Evolutionary conservation across 352 stramenopile species (phyloP), one percentile per base, ranked within the genome.

Genomic region (Phytophthora sojae): DNA sequence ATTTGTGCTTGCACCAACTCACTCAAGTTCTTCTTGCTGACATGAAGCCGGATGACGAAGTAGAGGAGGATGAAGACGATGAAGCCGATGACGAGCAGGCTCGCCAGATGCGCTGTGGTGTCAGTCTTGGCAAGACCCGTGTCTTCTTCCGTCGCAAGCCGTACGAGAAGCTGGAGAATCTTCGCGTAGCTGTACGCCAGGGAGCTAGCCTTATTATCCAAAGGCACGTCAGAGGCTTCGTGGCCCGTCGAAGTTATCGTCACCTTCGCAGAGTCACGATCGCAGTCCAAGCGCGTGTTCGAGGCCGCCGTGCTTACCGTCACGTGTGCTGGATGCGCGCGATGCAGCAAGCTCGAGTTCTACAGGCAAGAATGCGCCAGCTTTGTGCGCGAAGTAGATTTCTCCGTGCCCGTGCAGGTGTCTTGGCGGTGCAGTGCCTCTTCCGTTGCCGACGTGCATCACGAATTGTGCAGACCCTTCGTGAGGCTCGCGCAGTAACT

Each of bases 81-180:
- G 54, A 61, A n/a, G 32, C 72, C 2, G 75, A 79, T 3, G 61
- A 73, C n/a, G 76, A 82, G 17, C 42, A 72, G 25, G 56, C 42
- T 47, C 55, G 56, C 12, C 67, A 76, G 25, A 61, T 72, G 7
- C 70, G 69, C 6, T 79, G 72, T 26, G 84, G 83, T 32, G 85
- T 96, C 26, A 88, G 81, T 75, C 59, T 99, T 23, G 96, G 97
- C 67, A 87, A 89, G 49, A 98, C 94, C 2, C 97, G 96, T 44
- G 92, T 99, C 3, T 99, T 99, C 71, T 98, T 99, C 76, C 89
- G 95, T 35, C 97, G 98, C 52, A 87, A 93, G 25, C 90, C 94
- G 19, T 98, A 98, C 74, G 96, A 99, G 72, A 89, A 91, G 57
- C 83, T 98, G 14, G 96, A 99, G 64, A 89, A 82, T 65, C 35